These are phyloP conservation scores for Stephanocyclus meneghinianus DNA, from an alignment of 352 stramenopile genomes.

Conservation along the genomic window DNA sequence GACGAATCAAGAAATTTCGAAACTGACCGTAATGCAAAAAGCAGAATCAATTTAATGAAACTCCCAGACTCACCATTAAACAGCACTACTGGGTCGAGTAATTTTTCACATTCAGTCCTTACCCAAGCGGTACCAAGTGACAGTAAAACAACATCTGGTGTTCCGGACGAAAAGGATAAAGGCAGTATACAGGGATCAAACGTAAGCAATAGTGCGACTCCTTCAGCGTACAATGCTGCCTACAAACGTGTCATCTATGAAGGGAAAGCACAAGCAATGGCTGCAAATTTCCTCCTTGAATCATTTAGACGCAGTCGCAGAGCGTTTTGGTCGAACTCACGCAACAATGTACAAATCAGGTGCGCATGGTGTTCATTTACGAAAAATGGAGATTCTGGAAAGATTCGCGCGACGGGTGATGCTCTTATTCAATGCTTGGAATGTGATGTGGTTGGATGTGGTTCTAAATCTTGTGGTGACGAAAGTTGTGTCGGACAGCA, in stretches of 20 bases:
- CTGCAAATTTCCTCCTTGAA: constrained; percentile 32
- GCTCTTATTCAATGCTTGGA: constrained; percentile 74
- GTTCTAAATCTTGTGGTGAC: constrained; percentile 10
- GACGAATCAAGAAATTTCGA: no score
- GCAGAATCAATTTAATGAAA: not conserved
- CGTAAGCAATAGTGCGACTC: not conserved
- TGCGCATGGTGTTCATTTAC: constrained; percentile 32
- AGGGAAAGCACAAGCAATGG: constrained; percentile 25
- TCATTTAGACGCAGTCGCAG: constrained; percentile 32
- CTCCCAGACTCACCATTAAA: not conserved
- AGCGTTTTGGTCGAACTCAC: constrained; percentile 18
- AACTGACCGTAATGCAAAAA: not conserved
- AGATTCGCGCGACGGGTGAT: constrained; percentile 16
- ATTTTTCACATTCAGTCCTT: no score
- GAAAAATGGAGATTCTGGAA: not conserved
- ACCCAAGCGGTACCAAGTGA: not conserved
- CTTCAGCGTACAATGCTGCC: not conserved
- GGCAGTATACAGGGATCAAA: not conserved
- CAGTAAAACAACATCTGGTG: not conserved
- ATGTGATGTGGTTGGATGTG: constrained; percentile 63
- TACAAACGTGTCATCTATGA: constrained; percentile 16
- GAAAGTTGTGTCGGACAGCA: constrained; percentile 35
- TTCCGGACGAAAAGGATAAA: not conserved
- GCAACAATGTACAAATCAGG: constrained; percentile 1
- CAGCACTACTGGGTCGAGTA: no score